Conservation (phyloP, 345 rosid species). For the Hibiscus tridactylites region DNA sequence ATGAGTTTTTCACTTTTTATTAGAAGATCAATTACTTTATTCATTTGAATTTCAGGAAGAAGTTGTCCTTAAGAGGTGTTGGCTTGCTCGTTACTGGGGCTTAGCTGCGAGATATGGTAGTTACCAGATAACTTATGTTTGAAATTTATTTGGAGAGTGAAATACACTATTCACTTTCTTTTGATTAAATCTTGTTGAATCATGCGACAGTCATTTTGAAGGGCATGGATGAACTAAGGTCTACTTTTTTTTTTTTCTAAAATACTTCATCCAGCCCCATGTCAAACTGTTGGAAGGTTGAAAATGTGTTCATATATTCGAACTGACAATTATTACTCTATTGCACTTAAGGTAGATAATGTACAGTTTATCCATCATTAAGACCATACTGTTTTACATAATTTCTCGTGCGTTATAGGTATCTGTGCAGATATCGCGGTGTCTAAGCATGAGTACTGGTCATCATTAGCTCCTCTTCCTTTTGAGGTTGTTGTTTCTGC, state of each 20-base stretch:
- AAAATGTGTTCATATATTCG: not conserved
- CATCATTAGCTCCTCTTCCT: constrained; percentile 95
- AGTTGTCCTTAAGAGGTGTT: constrained; percentile 98
- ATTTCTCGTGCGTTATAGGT: constrained; percentile 38
- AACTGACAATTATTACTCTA: not conserved
- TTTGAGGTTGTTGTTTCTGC: constrained; percentile 95
- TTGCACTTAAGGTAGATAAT: constrained; percentile 4
- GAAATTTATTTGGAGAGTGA: not conserved
- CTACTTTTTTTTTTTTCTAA: not conserved
- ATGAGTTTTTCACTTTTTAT: not conserved
- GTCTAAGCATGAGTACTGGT: constrained; percentile 92
- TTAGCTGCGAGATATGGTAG: constrained; percentile 90
- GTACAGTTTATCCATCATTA: not conserved
- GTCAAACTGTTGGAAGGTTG: not conserved
- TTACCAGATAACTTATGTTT: not conserved
- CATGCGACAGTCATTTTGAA: not conserved
- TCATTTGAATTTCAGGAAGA: constrained; percentile 68
- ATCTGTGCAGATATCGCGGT: constrained; percentile 86
- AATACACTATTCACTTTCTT: not conserved
- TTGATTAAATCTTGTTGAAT: constrained; percentile 3
- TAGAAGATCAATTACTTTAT: constrained; percentile 8
- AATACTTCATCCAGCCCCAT: not conserved
- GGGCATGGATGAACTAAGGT: not conserved
- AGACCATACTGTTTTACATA: constrained; percentile 8
- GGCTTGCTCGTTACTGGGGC: constrained; percentile 99